A percentile compares a stretch with the other conserved stretches of the same genome.
phyloP scores from a whole-genome alignment of 306 rosid species.

The Vigna mungo region DNA sequence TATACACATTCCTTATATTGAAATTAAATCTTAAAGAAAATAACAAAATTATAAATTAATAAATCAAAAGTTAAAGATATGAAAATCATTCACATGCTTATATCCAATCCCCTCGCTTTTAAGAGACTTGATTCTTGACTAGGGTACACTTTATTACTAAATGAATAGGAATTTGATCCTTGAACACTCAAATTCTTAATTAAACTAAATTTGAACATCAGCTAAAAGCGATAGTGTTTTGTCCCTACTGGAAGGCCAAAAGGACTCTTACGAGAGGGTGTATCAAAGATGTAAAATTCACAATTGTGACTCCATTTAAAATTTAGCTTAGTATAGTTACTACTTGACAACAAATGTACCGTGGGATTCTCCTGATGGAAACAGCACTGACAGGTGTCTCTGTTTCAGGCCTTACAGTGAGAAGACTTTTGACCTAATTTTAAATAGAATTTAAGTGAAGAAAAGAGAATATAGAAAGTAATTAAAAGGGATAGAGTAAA shows the following conservation, averaged over 20 bases:
- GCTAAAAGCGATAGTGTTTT: not conserved
- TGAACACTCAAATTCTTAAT: not conserved
- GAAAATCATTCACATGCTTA: conserved; percentile 28
- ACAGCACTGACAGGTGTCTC: conserved; percentile 97
- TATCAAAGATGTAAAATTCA: conserved; percentile 19
- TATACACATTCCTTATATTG: conserved; percentile 39
- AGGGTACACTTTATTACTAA: conserved; percentile 23
- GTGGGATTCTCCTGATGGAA: conserved; percentile 90
- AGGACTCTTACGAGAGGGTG: not conserved
- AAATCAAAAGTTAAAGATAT: conserved; percentile 30
- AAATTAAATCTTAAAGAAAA: conserved; percentile 27
- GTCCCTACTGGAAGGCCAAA: conserved; percentile 29
- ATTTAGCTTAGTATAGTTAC: not conserved
- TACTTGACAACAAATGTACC: conserved; percentile 58
- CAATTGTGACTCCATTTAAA: conserved; percentile 3
- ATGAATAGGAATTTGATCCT: conserved; percentile 14
- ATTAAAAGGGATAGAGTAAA: not conserved
- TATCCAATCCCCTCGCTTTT: conserved; percentile 9
- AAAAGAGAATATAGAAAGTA: conserved; percentile 20
- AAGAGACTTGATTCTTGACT: conserved; percentile 18
- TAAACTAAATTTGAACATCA: conserved; percentile 19
- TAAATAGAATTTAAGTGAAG: conserved; percentile 21
- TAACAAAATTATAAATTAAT: conserved; percentile 21
- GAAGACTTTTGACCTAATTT: conserved; percentile 91
- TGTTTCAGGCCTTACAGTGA: conserved; percentile 95